Evolutionary conservation across 495 filamentous ascomycete species (phyloP), one percentile per base, ranked within the genome.

Genomic region (Parachaetomium inaequale): DNA sequence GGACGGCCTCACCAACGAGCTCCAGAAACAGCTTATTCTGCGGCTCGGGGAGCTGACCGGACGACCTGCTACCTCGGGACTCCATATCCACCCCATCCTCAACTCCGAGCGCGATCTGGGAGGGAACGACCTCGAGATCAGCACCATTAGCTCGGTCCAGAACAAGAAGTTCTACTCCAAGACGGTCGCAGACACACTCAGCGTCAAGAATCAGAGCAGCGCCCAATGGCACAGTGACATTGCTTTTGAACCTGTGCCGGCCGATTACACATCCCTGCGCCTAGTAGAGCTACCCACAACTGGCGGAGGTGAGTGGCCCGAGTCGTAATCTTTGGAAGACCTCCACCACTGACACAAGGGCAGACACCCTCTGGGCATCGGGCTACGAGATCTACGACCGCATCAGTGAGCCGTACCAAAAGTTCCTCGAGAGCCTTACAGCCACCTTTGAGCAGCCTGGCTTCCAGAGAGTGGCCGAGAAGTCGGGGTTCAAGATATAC

Each of bases 351-450:
- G 14, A 61, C 49, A 34, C 3, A 0, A 10, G 2, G 10, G 0
- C 19, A 63, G 67, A 73, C 50, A 74, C 66, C 0, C 79, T 92
- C 4, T 90, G 84, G 85, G 88, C 86, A 0, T 85, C 81, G 0
- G 87, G 85, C 1, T 92, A 91, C 64, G 88, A 91, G 58, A 76
- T 90, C 15, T 92, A 88, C 68, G 89, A 92, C 68, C 81, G 86
- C 2, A 72, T 92, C 61, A 86, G 82, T 3, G 69, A 82, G 45
- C 79, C 86, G 0, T 88, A 86, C 68, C 85, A 85, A 63, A 78
- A 78, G 51, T 90, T 90, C 72, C 77, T 92, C 38, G 87, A 92
- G 59, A 65, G 72, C 0, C 73, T 93, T 15, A 87, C 85, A 0
- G 87, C 82, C 7, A 89, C 86, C 2, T 89, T 85, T 64, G 79